Evolutionary conservation across 1,139 yeast genomes (phyloP).

Genomic region (Scheffersomyces illinoinensis): DNA sequence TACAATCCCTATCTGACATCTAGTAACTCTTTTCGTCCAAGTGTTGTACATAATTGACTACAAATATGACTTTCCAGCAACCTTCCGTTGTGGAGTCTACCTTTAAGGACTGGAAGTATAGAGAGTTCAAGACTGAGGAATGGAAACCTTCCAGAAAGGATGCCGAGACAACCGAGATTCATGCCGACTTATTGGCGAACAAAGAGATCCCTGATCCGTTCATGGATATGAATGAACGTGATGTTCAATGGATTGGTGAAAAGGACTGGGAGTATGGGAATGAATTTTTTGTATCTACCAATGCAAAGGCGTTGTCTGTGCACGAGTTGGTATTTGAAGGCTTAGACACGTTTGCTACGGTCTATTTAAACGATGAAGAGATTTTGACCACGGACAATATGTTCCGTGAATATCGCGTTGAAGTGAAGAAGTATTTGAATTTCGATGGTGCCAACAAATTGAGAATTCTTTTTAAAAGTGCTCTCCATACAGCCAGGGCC

Average conservation of each 20-base stretch:
- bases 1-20: not conserved
- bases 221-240: constrained; percentile 36
- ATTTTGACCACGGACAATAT: constrained; percentile 37
- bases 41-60: not conserved
- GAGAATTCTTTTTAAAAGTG: constrained; percentile 24
- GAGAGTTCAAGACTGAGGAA: not conserved
- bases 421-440: constrained; percentile 2
- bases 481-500: constrained; percentile 20
- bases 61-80: not conserved
- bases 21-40: not conserved
- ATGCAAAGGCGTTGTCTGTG: constrained; percentile 6
- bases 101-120: not conserved
- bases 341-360: constrained; percentile 45
- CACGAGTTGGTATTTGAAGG: constrained; percentile 41
- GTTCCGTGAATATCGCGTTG: constrained; percentile 27
- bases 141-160: not conserved
- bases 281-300: constrained; percentile 8
- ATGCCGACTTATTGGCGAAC: constrained; percentile 10
- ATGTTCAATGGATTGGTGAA: constrained; percentile 50
- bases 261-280: constrained; percentile 40
- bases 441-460: constrained; percentile 17
- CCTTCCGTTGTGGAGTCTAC: not conserved
- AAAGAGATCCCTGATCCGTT: constrained; percentile 46
- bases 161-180: not conserved
- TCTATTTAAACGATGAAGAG: constrained; percentile 31